Evolutionary conservation across 352 stramenopile species (phyloP), one percentile per base, ranked within the genome.

Genomic region (Pythium grandisporangium): DNA sequence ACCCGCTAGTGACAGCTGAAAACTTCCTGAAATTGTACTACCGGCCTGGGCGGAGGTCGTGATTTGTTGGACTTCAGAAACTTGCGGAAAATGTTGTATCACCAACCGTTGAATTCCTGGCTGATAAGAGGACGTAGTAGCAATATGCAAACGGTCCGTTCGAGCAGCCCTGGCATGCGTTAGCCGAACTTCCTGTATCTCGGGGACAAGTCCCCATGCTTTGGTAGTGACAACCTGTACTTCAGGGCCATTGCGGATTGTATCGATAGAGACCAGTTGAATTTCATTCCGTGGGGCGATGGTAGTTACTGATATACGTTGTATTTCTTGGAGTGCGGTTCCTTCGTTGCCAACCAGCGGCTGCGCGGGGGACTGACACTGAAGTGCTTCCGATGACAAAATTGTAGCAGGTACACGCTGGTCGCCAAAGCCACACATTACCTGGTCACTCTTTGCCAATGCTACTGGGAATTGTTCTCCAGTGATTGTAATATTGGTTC

Each of bases 221-320:
- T 70, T 70, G 11, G 65, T 76, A 0, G 65, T 66, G 10, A 76
- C n/a, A 19, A 67, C 56, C 38, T 76, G 65, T 6, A 76, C 46
- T 30, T 76, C 61, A 10, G 61, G 56, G 11, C 61, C 45, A 37
- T 62, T 38, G 25, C 49, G n/a, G 14, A 39, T 37, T 12, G 48
- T 33, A 20, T 62, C 44, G 48, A 80, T 58, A 2, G 43, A 45
- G 4, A 78, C 42, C 6, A 42, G 37, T 24, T 79, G 66, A 36
- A 75, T 63, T 23, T 79, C 66, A 21, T 53, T 45, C 40, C 63
- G 53, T 11, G 49, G 42, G 26, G 48, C 38, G 5, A 35, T 38
- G 29, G 58, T 44, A 2, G 32, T 61, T 22, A 70, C 47, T 17
- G 56, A 17, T 5, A 70, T 36, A 12, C 29, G 45, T 24, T 70